Base-by-base conservation (phyloP, 768 basidiomycete genomes). In the Mycena olivaceomarginata region DNA sequence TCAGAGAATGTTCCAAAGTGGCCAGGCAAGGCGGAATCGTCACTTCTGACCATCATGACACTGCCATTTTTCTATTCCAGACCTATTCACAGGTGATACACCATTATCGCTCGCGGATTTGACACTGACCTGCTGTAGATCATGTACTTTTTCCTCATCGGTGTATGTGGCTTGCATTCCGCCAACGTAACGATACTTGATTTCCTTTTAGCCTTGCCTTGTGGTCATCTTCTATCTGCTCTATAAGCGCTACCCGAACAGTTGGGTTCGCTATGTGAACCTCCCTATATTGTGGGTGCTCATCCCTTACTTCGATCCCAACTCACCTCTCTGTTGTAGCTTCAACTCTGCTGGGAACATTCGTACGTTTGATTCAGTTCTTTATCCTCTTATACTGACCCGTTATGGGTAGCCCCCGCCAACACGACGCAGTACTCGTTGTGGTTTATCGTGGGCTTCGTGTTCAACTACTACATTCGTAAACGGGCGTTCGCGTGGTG, bases 241-340 rank as follows among this genome's bases (percentile, higher is more conserved):
- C 39, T 72, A 72, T 15, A 72, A 66, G 41, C 62, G 71, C 16
- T 72, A 72, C n/a, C 71, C 71, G 25, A 72, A 65, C 51, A 72
- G 71, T 63, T 72, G 71, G 71, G 15, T 72, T 16, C 71, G 71
- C 37, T 72, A 72, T 48, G 71, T 72, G 40, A 72, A 72, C 39
- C 37, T 72, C 9, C 31, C 71, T 7, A 72, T 72, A 56, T 72
- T 72, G 71, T 72, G 40, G 12, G 71, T 53, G n/a, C 43, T 22
- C 40, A 18, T 13, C 22, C 37, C 25, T 13, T 22, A 8, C 4
- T 65, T 25, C 41, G 46, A 4, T 40, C 31, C 39, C 25, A 64
- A 20, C 62, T 51, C 13, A 37, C 45, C n/a, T 56, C 8, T 20
- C 9, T 18, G 12, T 39, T 46, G 13, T 18, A 72, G 71, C 71